Evolutionary conservation across 2,329 filamentous ascomycete genomes (phyloP).

Genomic region (Thielaviopsis populi): DNA sequence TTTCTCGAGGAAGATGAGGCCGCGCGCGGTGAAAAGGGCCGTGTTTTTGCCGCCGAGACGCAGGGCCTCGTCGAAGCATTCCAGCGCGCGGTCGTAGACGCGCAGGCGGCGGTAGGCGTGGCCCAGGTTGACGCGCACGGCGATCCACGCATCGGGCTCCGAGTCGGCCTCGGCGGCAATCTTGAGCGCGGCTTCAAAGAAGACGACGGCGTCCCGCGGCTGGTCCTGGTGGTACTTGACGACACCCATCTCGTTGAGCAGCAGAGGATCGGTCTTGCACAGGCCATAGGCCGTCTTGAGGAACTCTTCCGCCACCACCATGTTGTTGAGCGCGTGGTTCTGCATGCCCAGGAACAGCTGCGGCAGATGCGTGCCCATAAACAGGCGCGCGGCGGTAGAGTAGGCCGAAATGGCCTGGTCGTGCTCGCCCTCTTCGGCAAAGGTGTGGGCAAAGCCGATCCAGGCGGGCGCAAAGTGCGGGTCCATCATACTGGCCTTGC

Average conservation of each 20-base stretch:
- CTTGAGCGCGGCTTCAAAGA: constrained; percentile 63
- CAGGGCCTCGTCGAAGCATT: constrained; percentile 75
- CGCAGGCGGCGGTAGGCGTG: constrained; percentile 68
- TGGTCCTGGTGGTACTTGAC: constrained; percentile 88
- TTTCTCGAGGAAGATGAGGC: constrained; percentile 67
- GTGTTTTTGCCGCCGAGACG: constrained; percentile 67
- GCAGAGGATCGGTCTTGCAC: constrained; percentile 70
- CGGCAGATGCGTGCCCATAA: constrained; percentile 91
- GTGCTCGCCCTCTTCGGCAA: constrained; percentile 92
- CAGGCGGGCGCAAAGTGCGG: constrained; percentile 93
- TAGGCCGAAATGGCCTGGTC: constrained; percentile 97
- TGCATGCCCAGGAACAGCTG: constrained; percentile 98
- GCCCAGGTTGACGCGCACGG: constrained; percentile 74
- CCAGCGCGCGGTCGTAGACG: constrained; percentile 54
- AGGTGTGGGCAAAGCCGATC: constrained; percentile 98
- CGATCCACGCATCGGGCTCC: constrained; percentile 67
- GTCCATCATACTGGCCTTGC: constrained; percentile 94
- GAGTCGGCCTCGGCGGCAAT: constrained; percentile 70
- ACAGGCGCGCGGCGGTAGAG: constrained; percentile 82
- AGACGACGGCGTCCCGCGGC: constrained; percentile 55
- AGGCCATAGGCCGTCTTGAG: constrained; percentile 74
- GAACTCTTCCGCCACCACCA: constrained; percentile 87
- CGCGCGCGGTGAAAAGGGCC: constrained; percentile 66
- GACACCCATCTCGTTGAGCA: constrained; percentile 90
- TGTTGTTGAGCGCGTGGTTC: constrained; percentile 88